phyloP scores from a whole-genome alignment of 208 protist species.

The Crithidia sp. region DNA sequence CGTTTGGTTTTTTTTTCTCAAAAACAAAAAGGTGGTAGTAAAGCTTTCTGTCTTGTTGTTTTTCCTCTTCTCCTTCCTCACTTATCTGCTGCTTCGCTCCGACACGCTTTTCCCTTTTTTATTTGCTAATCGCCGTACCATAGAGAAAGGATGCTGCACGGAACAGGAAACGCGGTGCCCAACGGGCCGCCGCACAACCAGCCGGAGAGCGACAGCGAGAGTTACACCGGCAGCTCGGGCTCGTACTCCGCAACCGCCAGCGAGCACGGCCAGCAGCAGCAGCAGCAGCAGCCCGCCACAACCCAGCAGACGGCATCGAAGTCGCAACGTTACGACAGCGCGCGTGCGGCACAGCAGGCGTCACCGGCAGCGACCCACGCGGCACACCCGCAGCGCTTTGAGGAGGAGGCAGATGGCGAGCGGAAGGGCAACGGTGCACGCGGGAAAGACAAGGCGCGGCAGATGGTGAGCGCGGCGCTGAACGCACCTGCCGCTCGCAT shows the following conservation, averaged over 20 bases:
- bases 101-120: not conserved
- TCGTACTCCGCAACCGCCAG: slow-evolving; percentile 17
- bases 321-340: not conserved
- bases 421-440: slow-evolving; percentile 2
- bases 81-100: not conserved
- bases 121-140: too few relatives aligned
- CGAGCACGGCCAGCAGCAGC: slow-evolving; percentile 6
- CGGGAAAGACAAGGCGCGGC: slow-evolving; percentile 19
- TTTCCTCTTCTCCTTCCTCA: too few relatives aligned
- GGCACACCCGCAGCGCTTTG: not conserved
- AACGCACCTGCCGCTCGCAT: slow-evolving; percentile 16
- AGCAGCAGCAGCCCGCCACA: slow-evolving; percentile 2
- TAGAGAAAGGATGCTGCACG: slow-evolving; percentile 1
- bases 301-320: not conserved
- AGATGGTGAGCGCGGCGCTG: slow-evolving; percentile 16
- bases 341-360: not conserved
- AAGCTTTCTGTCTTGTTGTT: too few relatives aligned
- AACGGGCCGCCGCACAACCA: slow-evolving; percentile 1
- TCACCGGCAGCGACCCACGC: not conserved
- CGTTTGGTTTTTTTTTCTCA: too few relatives aligned
- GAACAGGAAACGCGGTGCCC: slow-evolving; percentile 21
- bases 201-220: slow-evolving; percentile 26
- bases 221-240: slow-evolving; percentile 31
- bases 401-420: not conserved
- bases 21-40: too few relatives aligned